Conservation (phyloP, 192 early-diverging fungal species). For the Pecoramyces ruminantium region DNA sequence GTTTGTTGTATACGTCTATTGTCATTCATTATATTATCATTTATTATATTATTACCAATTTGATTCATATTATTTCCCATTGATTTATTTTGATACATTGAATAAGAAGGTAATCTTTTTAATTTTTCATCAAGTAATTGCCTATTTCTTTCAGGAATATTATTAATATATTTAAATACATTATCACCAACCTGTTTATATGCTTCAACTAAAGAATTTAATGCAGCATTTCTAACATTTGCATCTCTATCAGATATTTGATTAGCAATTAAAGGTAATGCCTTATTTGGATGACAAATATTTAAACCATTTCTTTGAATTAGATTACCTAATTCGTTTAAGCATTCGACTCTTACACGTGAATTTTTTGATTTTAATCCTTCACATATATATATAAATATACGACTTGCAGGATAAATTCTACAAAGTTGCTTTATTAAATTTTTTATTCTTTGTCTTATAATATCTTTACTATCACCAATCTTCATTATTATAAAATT, state of each 20-base stretch:
- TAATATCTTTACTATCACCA: constrained; percentile 71
- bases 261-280: constrained; percentile 48
- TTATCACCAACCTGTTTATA: constrained; percentile 56
- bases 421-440: constrained; percentile 54
- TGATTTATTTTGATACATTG: not conserved
- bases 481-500: constrained; percentile 29
- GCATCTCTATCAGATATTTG: constrained; percentile 71
- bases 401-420: constrained; percentile 61
- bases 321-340: constrained; percentile 58
- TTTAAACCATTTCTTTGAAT: constrained; percentile 51
- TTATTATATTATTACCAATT: too few relatives aligned
- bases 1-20: not conserved
- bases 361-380: constrained; percentile 65
- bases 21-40: not conserved
- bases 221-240: constrained; percentile 56
- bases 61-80: not conserved
- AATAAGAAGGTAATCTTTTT: constrained; percentile 26
- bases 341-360: constrained; percentile 56
- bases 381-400: constrained; percentile 54
- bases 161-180: constrained; percentile 52
- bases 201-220: constrained; percentile 53
- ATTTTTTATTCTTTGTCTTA: constrained; percentile 48
- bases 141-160: constrained; percentile 63
- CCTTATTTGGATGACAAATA: constrained; percentile 47
- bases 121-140: constrained; percentile 63